phyloP scores from a whole-genome alignment of 1,139 yeast genomes.

The Lodderomyces oxycetoniae region DNA sequence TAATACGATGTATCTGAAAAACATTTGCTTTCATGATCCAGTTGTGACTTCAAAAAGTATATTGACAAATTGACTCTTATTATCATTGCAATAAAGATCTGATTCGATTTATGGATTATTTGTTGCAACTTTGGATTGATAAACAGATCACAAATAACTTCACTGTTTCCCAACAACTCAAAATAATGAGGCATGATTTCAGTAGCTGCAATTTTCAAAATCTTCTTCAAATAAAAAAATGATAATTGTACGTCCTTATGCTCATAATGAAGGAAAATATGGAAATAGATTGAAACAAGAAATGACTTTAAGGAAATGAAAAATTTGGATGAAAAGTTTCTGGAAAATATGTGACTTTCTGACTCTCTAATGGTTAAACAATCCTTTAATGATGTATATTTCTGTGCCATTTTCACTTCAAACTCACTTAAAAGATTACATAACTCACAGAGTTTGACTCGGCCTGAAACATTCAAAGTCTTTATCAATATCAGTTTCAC shows the following conservation, averaged over 20 bases:
- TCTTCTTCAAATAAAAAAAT: conserved; percentile 34
- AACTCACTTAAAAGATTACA: conserved; percentile 19
- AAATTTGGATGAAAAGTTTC: conserved; percentile 25
- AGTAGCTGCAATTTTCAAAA: conserved; percentile 24
- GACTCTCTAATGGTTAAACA: conserved; percentile 19
- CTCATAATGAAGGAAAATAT: conserved; percentile 41
- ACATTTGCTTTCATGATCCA: conserved; percentile 18
- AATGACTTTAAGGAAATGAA: conserved; percentile 30
- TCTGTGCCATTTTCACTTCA: conserved; percentile 17
- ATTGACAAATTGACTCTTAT: conserved; percentile 26
- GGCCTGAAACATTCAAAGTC: conserved; percentile 21
- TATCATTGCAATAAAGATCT: conserved; percentile 29
- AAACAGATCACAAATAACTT: conserved; percentile 34
- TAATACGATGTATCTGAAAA: conserved; percentile 17
- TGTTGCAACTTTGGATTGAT: conserved; percentile 40
- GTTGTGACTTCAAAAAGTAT: conserved; percentile 15
- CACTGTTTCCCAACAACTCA: conserved; percentile 28
- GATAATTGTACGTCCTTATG: conserved; percentile 21
- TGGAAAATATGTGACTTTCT: conserved; percentile 15
- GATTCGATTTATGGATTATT: conserved; percentile 37
- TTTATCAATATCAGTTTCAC: conserved; percentile 15
- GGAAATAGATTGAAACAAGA: conserved; percentile 32
- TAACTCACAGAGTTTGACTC: conserved; percentile 21
- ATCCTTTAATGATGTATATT: conserved; percentile 20
- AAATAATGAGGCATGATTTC: conserved; percentile 40